Conservation (phyloP, 371 early-diverging fungal genomes). For the Apophysomyces variabilis region DNA sequence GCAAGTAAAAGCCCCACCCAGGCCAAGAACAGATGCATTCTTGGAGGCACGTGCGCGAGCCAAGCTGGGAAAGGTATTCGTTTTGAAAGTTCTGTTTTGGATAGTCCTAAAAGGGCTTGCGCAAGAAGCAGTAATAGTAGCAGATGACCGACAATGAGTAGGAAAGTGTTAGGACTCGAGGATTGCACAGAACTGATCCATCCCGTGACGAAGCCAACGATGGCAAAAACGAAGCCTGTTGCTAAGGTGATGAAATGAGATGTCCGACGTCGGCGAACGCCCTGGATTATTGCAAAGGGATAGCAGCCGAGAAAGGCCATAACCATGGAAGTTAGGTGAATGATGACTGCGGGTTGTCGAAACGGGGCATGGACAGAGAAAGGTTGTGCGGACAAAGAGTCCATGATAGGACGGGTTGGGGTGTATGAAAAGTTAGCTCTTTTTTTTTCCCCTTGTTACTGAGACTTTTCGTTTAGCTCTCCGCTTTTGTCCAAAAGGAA, state of each 20-base stretch:
- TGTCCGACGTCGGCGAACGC: conserved; percentile 36
- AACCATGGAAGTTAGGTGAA: conserved; percentile 41
- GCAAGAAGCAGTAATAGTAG: conserved; percentile 15
- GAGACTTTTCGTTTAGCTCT: not conserved
- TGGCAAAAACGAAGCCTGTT: conserved; percentile 28
- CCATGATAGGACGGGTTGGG: conserved; percentile 7
- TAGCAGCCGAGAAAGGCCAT: conserved; percentile 45
- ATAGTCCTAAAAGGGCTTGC: conserved; percentile 13
- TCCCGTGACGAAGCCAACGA: conserved; percentile 37
- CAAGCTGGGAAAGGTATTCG: conserved; percentile 15
- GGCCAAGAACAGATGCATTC: conserved; percentile 36
- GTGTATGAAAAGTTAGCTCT: not conserved
- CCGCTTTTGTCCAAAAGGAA: no score
- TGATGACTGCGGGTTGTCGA: conserved; percentile 45
- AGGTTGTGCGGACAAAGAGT: conserved; percentile 28
- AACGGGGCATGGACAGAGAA: conserved; percentile 48
- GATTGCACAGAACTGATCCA: conserved; percentile 21
- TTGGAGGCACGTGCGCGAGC: conserved; percentile 23
- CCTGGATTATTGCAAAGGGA: conserved; percentile 42
- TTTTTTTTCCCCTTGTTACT: no score
- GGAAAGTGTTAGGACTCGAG: conserved; percentile 8
- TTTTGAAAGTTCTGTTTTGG: conserved; percentile 5
- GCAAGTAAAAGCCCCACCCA: conserved; percentile 33
- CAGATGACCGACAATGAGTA: conserved; percentile 17
- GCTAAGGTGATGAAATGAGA: conserved; percentile 25